These are phyloP conservation scores for Boletus chippewaensis DNA, from an alignment of 1,284 basidiomycete species.

Conservation along the genomic window DNA sequence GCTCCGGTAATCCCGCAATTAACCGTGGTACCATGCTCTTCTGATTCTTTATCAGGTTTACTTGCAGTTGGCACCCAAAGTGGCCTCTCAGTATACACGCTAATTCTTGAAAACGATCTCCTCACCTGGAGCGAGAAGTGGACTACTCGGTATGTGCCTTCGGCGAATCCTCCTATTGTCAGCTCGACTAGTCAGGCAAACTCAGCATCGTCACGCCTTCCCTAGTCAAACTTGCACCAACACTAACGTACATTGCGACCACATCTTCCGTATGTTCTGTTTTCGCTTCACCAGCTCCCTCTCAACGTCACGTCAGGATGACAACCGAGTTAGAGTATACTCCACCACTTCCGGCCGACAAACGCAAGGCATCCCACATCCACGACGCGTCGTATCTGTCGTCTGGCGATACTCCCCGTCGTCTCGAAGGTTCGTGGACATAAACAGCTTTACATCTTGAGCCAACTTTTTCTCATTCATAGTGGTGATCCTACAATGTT, in stretches of 20 bases:
- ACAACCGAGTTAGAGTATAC: conserved; percentile 55
- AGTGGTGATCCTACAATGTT: conserved; percentile 75
- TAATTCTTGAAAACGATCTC: conserved; percentile 72
- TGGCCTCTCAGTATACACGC: conserved; percentile 61
- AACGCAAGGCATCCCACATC: conserved; percentile 61
- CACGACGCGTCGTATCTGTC: conserved; percentile 55
- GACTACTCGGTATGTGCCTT: conserved; percentile 47
- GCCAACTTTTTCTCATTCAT: conserved; percentile 10
- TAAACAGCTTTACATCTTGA: neutral
- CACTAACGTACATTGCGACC: conserved; percentile 66
- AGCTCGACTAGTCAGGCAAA: conserved; percentile 12
- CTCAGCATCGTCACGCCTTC: conserved; percentile 44
- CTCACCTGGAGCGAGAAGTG: conserved; percentile 76
- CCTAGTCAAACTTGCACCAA: conserved; percentile 60
- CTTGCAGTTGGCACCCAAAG: conserved; percentile 57
- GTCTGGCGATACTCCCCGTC: conserved; percentile 62
- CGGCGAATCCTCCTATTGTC: neutral
- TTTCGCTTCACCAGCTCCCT: conserved; percentile 5
- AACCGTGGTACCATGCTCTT: neutral
- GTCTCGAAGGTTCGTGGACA: conserved; percentile 52
- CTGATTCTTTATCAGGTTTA: conserved; percentile 44
- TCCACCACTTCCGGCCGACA: conserved; percentile 65
- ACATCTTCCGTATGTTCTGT: conserved; percentile 45
- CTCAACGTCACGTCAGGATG: conserved; percentile 38
- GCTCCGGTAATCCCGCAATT: conserved; percentile 46